These are phyloP conservation scores for Diplodia seriata DNA, from an alignment of 2,329 filamentous ascomycete genomes.

Conservation along the genomic window DNA sequence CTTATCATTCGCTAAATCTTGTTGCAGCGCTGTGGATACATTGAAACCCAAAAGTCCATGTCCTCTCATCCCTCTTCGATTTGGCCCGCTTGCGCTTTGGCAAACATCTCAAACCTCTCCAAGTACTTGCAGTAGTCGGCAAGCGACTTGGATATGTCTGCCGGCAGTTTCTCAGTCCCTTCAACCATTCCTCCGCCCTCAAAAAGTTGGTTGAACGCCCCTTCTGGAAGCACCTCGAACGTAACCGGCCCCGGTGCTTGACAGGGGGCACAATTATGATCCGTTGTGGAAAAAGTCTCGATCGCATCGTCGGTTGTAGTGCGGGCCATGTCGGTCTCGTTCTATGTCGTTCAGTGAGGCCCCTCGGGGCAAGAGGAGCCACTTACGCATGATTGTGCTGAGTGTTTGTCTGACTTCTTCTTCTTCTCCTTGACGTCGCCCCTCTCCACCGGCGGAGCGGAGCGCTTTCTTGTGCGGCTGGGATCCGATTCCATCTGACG, in stretches of 20 bases:
- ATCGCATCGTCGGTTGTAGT: not conserved
- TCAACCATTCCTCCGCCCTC: not conserved
- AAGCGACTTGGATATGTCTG: not conserved
- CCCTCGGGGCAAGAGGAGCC: not conserved
- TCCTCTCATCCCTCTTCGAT: not conserved
- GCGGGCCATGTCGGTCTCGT: not conserved
- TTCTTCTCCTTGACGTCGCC: not conserved
- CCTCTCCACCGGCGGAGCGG: not conserved
- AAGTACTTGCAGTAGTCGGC: slow-evolving; percentile 6
- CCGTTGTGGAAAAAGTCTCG: not conserved
- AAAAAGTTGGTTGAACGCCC: not conserved
- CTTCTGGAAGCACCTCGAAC: not conserved
- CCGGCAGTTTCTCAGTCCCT: not conserved
- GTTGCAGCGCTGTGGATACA: too few relatives aligned
- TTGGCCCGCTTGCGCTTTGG: not conserved
- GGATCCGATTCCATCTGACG: not conserved
- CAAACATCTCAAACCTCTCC: not conserved
- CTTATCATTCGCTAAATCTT: too few relatives aligned
- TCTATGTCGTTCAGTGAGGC: not conserved
- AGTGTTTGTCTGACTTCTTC: not conserved
- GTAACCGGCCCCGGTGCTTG: not conserved
- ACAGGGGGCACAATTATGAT: not conserved
- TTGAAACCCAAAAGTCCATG: not conserved
- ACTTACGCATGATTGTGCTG: not conserved
- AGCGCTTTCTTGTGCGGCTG: not conserved